phyloP scores from a whole-genome alignment of 2,329 filamentous ascomycete genomes.

The Fonsecaea multimorphosa region DNA sequence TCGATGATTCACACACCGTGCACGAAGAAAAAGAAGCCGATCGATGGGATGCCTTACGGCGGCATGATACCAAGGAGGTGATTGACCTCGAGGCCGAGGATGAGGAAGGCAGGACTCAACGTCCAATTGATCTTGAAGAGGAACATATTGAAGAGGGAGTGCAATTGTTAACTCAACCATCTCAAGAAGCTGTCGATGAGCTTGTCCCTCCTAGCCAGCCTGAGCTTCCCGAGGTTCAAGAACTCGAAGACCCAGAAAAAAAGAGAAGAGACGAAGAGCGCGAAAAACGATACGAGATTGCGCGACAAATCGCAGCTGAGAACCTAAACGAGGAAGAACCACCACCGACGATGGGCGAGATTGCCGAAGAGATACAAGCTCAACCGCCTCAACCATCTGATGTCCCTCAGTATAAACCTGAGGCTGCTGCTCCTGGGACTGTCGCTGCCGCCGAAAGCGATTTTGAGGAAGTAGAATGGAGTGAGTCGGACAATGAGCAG shows the following conservation, averaged over 20 bases:
- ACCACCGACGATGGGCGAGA: slow-evolving; percentile 48
- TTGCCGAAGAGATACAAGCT: slow-evolving; percentile 52
- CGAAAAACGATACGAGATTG: slow-evolving; percentile 49
- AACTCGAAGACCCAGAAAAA: slow-evolving; percentile 27
- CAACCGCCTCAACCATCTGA: slow-evolving; percentile 46
- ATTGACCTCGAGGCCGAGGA: slow-evolving; percentile 49
- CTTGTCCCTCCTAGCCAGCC: slow-evolving; percentile 17
- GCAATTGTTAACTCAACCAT: slow-evolving; percentile 9
- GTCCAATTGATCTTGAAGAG: slow-evolving; percentile 19
- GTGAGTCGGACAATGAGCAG: slow-evolving; percentile 43
- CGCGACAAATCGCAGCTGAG: slow-evolving; percentile 37
- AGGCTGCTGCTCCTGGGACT: slow-evolving; percentile 17
- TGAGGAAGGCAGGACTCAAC: slow-evolving; percentile 5
- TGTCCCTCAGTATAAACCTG: slow-evolving; percentile 29
- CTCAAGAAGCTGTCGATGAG: slow-evolving; percentile 19
- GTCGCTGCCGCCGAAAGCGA: slow-evolving; percentile 22
- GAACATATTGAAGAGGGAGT: slow-evolving; percentile 43
- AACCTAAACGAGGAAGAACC: slow-evolving; percentile 27
- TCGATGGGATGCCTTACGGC: slow-evolving; percentile 36
- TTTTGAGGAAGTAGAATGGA: slow-evolving; percentile 42
- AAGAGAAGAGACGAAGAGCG: slow-evolving; percentile 44
- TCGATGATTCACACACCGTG: slow-evolving; percentile 33
- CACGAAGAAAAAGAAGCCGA: slow-evolving; percentile 17
- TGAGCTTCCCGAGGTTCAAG: slow-evolving; percentile 17
- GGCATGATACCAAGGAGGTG: slow-evolving; percentile 45